Base-by-base conservation (phyloP, 257 asterid genomes). In the Lycium barbarum region DNA sequence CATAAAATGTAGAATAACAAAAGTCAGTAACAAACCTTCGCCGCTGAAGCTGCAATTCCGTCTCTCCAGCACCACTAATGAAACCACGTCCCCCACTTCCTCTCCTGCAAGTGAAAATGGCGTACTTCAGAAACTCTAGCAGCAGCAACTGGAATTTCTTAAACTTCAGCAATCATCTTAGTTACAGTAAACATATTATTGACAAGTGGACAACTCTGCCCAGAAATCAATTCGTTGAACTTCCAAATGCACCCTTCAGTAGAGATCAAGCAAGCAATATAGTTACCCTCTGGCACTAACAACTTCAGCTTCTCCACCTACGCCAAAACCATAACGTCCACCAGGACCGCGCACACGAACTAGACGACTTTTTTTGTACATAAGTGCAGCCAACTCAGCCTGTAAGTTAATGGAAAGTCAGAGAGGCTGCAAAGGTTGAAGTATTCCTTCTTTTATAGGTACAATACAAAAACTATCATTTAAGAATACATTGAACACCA, bases 31-130 rank as follows among this genome's bases (percentile, higher is more conserved):
- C 88, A 87, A 79, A 95, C 99, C 98, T 95, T 86, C 94, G 92
- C 53, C 97, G 91, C 88, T 97, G 99, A 85, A 97, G 98, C 89
- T 97, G 97, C 90, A 97, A 95, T 90, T 97, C 99, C 65, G 99
- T 93, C 92, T 97, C 99, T 90, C 99, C 99, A 84, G 99, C 97
- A 87, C 99, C 99, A 83, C 99, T 92, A 68, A 95, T 94, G 86
- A 97, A 97, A 84, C 99, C 99, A 83, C 93, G 97, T 40, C 99
- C 99, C 84, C 98, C 98, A 43, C 98, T 94, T 89, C 98, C 99
- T 91, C 98, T 95, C 99, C 99, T 97, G 95, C 89, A 90, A 89
- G 87, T 82, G 53, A 86, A 49, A 15, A 81, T n/a, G 81, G 63
- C 3, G 55, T 73, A 78, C 71, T 84, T 90, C 84, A 87, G 79